Evolutionary conservation across 495 filamentous ascomycete species (phyloP).

Genomic region (Chaetomidium leptoderma): DNA sequence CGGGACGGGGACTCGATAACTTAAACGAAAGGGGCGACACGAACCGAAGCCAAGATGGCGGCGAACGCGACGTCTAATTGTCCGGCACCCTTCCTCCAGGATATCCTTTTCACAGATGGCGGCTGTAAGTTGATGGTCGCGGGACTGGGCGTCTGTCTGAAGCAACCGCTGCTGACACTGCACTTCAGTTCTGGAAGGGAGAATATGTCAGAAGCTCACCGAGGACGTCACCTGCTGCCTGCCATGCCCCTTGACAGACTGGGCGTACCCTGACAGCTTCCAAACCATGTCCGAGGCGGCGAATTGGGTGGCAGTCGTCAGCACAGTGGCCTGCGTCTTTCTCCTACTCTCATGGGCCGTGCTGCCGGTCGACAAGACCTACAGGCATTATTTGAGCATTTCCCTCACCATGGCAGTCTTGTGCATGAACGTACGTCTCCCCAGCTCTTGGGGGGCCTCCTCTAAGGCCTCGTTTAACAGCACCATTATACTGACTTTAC

Average conservation of each 20-base stretch:
- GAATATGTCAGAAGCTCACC: slow-evolving; percentile 47
- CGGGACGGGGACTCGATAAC: not conserved
- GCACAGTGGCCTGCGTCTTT: slow-evolving; percentile 67
- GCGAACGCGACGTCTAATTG: slow-evolving; percentile 24
- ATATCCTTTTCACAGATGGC: slow-evolving; percentile 30
- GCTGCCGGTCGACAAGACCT: slow-evolving; percentile 83
- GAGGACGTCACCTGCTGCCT: slow-evolving; percentile 69
- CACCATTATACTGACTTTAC: not conserved
- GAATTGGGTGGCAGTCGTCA: slow-evolving; percentile 74
- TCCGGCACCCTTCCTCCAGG: slow-evolving; percentile 36
- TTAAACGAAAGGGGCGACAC: not conserved
- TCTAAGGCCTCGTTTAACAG: not conserved
- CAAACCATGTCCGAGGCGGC: slow-evolving; percentile 57
- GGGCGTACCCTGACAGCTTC: slow-evolving; percentile 77
- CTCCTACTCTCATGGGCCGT: slow-evolving; percentile 77
- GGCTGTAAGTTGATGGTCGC: slow-evolving; percentile 38
- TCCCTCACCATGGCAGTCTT: slow-evolving; percentile 70
- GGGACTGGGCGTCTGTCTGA: not conserved
- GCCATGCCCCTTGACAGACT: slow-evolving; percentile 82
- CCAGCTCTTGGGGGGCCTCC: slow-evolving; percentile 13
- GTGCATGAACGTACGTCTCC: slow-evolving; percentile 77
- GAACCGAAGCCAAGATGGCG: slow-evolving; percentile 4
- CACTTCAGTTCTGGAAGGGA: slow-evolving; percentile 59
- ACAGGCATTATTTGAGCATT: slow-evolving; percentile 88
- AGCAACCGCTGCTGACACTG: slow-evolving; percentile 16